A percentile compares a stretch with the other conserved stretches of the same genome.
Evolutionary conservation across 2,329 filamentous ascomycete genomes (phyloP).

Genomic region (Sporothrix pallida): DNA sequence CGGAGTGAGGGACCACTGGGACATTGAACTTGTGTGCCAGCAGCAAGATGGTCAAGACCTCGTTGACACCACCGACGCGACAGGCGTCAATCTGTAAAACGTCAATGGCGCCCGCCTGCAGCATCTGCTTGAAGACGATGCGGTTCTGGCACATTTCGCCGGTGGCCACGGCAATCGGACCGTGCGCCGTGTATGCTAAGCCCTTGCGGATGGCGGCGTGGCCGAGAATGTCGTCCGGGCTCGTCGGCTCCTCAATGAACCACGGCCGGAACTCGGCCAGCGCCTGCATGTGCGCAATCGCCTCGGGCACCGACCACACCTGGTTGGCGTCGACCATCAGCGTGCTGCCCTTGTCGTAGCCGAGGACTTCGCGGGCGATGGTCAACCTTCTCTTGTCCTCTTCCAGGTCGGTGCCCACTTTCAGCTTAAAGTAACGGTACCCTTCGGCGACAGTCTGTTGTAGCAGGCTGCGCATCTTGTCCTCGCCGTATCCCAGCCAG

Average conservation of each 20-base stretch:
- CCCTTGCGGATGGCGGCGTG: slow-evolving; percentile 85
- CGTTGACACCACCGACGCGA: slow-evolving; percentile 87
- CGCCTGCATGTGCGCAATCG: slow-evolving; percentile 83
- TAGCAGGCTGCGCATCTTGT: slow-evolving; percentile 79
- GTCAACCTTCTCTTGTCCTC: slow-evolving; percentile 72
- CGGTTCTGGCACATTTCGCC: slow-evolving; percentile 97
- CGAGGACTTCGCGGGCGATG: slow-evolving; percentile 67
- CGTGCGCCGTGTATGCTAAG: slow-evolving; percentile 64
- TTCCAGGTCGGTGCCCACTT: slow-evolving; percentile 78
- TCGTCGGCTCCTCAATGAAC: slow-evolving; percentile 96
- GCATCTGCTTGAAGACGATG: slow-evolving; percentile 90
- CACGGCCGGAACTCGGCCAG: slow-evolving; percentile 84
- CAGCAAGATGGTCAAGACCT: slow-evolving; percentile 84
- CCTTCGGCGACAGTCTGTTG: slow-evolving; percentile 76
- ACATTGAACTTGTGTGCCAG: slow-evolving; percentile 82
- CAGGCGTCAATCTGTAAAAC: slow-evolving; percentile 93
- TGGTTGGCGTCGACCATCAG: slow-evolving; percentile 96
- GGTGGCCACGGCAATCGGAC: slow-evolving; percentile 79
- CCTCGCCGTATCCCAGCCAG: slow-evolving; percentile 89
- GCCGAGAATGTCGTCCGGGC: slow-evolving; percentile 85
- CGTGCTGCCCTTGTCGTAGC: slow-evolving; percentile 72
- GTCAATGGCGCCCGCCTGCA: slow-evolving; percentile 79
- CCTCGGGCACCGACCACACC: slow-evolving; percentile 88
- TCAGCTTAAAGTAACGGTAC: slow-evolving; percentile 88
- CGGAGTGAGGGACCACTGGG: slow-evolving; percentile 86